Percentiles rank a stretch among this genome's conserved stretches.
phyloP scores from a whole-genome alignment of 805 yeast species.

The Schwanniomyces pseudopolymorphus region DNA sequence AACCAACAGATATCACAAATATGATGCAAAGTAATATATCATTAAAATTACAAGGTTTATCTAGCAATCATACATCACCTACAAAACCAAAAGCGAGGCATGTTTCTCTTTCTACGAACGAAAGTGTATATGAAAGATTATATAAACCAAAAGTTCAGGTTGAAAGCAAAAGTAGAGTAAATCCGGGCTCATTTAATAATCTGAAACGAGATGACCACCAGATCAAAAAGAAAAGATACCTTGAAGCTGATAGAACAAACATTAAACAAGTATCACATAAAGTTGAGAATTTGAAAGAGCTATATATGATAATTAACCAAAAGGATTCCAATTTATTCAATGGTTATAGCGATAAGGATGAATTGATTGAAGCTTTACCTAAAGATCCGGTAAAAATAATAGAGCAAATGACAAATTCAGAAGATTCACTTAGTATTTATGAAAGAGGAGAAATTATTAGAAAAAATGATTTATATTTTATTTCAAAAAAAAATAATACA shows the following conservation, averaged over 20 bases:
- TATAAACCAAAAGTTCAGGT: background rate
- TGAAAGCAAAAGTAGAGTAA: background rate
- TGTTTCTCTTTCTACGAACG: conserved; percentile 1
- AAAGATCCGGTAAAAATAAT: conserved; percentile 5
- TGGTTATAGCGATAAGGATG: conserved; percentile 2
- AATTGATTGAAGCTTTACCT: background rate
- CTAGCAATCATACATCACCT: conserved; percentile 4
- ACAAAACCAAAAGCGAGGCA: conserved; percentile 5
- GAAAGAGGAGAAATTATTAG: conserved; percentile 63
- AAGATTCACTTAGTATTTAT: conserved; percentile 43
- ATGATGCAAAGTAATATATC: conserved; percentile 6
- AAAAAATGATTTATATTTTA: conserved; percentile 47
- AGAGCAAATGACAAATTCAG: background rate
- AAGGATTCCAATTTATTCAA: conserved; percentile 29
- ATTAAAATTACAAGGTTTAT: background rate
- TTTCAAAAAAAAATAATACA: conserved; percentile 46
- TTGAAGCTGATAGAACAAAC: background rate
- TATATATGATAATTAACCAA: conserved; percentile 20
- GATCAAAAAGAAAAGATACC: background rate
- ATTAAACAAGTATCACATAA: conserved; percentile 6
- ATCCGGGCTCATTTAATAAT: background rate
- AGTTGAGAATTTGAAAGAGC: conserved; percentile 12
- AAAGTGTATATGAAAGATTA: background rate
- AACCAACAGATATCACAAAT: conserved; percentile 23
- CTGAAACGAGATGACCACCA: background rate